A percentile compares a stretch with the other conserved stretches of the same genome.
Conservation (phyloP, 106 monocot species). For the Alisma plantagoaquatica region DNA sequence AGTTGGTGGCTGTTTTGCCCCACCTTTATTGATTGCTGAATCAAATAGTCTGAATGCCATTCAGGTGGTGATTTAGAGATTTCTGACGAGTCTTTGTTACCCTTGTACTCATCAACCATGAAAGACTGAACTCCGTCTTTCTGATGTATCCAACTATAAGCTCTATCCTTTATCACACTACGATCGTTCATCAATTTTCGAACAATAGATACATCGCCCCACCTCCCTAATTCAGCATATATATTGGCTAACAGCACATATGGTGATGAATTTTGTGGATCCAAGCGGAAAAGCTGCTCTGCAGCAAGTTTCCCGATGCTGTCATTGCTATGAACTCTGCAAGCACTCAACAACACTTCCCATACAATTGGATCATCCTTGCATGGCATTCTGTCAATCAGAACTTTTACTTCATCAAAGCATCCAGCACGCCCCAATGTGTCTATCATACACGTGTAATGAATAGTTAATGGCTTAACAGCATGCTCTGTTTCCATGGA, state of each 20-base stretch:
- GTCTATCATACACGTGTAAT: conserved; percentile 84
- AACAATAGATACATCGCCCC: conserved; percentile 40
- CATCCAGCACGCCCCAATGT: conserved; percentile 64
- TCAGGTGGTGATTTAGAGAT: too few species aligned
- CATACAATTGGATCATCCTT: conserved; percentile 80
- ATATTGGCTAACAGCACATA: conserved; percentile 87
- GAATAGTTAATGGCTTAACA: conserved; percentile 56
- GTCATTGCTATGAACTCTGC: conserved; percentile 57
- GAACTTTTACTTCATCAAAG: conserved; percentile 41
- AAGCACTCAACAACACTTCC: conserved; percentile 82
- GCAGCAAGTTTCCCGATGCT: conserved; percentile 60
- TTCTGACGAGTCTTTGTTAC: too few species aligned
- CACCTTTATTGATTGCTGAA: too few species aligned
- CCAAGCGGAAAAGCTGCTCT: conserved; percentile 56
- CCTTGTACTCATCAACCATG: conserved; percentile 79
- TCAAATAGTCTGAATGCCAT: too few species aligned
- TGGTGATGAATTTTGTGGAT: conserved; percentile 55
- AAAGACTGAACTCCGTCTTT: conserved; percentile 40
- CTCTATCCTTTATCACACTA: conserved; percentile 53
- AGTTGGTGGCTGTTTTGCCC: too few species aligned
- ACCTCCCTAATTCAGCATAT: conserved; percentile 56
- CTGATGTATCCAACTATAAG: conserved; percentile 79
- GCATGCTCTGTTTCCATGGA: conserved; percentile 50
- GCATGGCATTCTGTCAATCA: conserved; percentile 50
- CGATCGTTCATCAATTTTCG: conserved; percentile 58